Evolutionary conservation across 2,329 filamentous ascomycete genomes (phyloP), one percentile per base, ranked within the genome.

Genomic region (Cladophialophora yegresii): DNA sequence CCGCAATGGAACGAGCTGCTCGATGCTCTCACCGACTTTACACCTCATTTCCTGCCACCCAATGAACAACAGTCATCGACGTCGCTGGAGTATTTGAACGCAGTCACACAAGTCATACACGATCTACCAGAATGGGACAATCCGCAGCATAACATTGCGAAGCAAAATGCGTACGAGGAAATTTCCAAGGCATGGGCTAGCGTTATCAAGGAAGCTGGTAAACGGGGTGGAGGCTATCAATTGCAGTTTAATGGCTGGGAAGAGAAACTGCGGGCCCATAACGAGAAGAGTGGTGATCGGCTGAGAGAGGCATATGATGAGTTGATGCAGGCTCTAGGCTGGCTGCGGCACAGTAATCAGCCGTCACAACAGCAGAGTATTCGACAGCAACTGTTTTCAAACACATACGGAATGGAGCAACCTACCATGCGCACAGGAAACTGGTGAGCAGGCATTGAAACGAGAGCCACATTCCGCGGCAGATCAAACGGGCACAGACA

Each of bases 101-200:
- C 89, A 53, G 93, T 90, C 64, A 99, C 95, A 33, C 88, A 93
- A 69, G 86, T 98, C 62, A 90, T 98, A 62, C 93, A 99, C 76
- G 84, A 88, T 45, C 83, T 99, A 50, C 95, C 95, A 2, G 86
- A 96, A 73, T 99, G 93, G 92, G 90, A 95, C 71, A 91, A 88
- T 51, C 90, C 89, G 65, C 87, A 91, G 67, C 90, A 97, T 79
- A 93, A 93, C 70, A 85, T 96, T 72, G 91, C 96, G 80, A 97
- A 97, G 77, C 89, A 96, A 70, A 92, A 92, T 68, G 93, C 93
- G 6, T 99, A 99, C 74, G 93, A 99, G 73, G 95, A 98, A 75
- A 93, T 99, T 68, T 89, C 91, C 28, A 92, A 89, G 73, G 95
- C 95, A 1, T 99, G 95, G 95, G 88, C 91, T 16, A 77, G 96